Conservation (phyloP, 164 flowering plant species). For the Brasenia schreberi region DNA sequence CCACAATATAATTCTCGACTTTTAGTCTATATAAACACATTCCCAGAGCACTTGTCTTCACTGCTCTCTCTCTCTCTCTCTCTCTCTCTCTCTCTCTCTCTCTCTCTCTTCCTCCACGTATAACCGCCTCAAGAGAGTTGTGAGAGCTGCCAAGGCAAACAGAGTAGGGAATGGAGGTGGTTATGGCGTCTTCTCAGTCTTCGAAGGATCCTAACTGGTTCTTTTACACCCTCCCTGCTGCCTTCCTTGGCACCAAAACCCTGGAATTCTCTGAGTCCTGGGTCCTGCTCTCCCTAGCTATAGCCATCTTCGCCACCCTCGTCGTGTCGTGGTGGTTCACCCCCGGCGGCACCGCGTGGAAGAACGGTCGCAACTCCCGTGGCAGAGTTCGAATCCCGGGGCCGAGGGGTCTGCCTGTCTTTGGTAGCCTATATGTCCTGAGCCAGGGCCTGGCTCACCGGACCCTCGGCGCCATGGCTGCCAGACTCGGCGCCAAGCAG, state of each 20-base stretch:
- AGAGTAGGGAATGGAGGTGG: background rate
- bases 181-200: background rate
- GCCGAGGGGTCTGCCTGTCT: constrained; percentile 43
- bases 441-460: constrained; percentile 51
- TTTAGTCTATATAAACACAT: too few relatives aligned
- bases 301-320: constrained; percentile 8
- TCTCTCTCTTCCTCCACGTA: background rate
- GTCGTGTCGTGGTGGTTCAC: constrained; percentile 40
- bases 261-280: constrained; percentile 9
- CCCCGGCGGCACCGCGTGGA: constrained; percentile 58
- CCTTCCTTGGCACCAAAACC: constrained; percentile 24
- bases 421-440: constrained; percentile 38
- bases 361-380: constrained; percentile 27
- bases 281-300: constrained; percentile 13
- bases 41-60: too few relatives aligned
- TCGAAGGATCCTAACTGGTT: constrained; percentile 40
- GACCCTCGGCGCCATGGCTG: constrained; percentile 33
- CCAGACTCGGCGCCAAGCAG: constrained; percentile 10
- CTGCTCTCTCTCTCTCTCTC: background rate
- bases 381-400: constrained; percentile 45
- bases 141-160: too few relatives aligned
- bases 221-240: constrained; percentile 36
- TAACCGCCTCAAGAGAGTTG: background rate
- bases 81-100: too few relatives aligned
- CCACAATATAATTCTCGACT: too few relatives aligned